These are phyloP conservation scores for Exutisphaerella laricina DNA, from an alignment of 2,329 filamentous ascomycete genomes.

Conservation along the genomic window DNA sequence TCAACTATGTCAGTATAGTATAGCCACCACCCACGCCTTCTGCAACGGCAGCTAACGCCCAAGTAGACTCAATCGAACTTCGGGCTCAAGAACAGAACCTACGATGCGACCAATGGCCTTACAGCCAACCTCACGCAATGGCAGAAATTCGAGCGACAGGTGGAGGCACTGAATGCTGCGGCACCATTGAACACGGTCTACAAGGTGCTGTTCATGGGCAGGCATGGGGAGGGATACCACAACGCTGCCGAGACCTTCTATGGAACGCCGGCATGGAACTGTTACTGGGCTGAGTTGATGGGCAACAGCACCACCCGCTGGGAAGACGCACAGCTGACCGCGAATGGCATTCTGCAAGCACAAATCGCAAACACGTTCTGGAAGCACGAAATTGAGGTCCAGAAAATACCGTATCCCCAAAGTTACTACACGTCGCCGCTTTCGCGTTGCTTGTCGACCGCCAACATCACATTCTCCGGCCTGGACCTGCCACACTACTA, in stretches of 20 bases:
- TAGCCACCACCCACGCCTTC: neutral
- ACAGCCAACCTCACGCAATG: constrained; percentile 53
- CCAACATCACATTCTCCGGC: constrained; percentile 55
- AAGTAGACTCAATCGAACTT: constrained; percentile 55
- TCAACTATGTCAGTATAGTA: constrained; percentile 55
- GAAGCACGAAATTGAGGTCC: constrained; percentile 47
- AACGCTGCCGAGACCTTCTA: constrained; percentile 62
- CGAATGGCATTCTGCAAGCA: constrained; percentile 53
- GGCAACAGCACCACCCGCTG: constrained; percentile 60
- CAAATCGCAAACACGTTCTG: constrained; percentile 57
- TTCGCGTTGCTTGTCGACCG: constrained; percentile 57
- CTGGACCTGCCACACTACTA: constrained; percentile 48
- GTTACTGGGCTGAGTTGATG: constrained; percentile 58
- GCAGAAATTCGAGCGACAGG: constrained; percentile 57
- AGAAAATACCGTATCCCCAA: constrained; percentile 57
- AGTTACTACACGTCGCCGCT: constrained; percentile 63
- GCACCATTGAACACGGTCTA: constrained; percentile 52
- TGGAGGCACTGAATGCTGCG: constrained; percentile 52
- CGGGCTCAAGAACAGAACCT: constrained; percentile 59
- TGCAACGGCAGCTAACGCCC: constrained; percentile 10
- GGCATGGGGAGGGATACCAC: constrained; percentile 63
- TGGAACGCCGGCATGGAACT: constrained; percentile 63
- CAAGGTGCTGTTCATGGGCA: constrained; percentile 63
- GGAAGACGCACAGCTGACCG: constrained; percentile 59
- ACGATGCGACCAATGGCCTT: constrained; percentile 47